A percentile compares a stretch with the other conserved stretches of the same genome.
phyloP scores from a whole-genome alignment of 2,329 filamentous ascomycete species.

The Ceratocystis huliohia region DNA sequence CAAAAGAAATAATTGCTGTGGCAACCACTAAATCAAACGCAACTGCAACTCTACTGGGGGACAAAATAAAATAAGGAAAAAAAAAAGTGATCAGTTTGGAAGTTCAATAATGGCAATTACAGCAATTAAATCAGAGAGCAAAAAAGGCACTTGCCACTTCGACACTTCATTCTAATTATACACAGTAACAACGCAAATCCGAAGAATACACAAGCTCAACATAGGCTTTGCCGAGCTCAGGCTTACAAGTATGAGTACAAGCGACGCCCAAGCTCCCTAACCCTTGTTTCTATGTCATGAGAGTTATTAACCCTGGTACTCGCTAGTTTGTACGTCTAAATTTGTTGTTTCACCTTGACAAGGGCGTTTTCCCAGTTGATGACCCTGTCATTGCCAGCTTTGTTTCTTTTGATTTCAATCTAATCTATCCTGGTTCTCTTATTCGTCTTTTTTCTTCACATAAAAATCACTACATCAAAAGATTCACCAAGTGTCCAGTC shows the following conservation, averaged over 20 bases:
- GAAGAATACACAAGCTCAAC: not conserved
- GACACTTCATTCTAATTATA: not conserved
- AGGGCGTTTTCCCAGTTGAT: not conserved
- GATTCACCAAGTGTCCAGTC: not conserved
- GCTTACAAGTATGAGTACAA: not conserved
- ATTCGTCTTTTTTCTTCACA: not conserved
- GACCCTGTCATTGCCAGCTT: not conserved
- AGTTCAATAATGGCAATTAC: not conserved
- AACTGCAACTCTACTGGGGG: too few species aligned
- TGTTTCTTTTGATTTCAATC: not conserved
- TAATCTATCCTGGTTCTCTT: not conserved
- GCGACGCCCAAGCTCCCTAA: not conserved
- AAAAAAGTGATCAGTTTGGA: not conserved
- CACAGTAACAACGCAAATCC: not conserved
- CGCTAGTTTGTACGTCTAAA: not conserved
- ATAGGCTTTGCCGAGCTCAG: not conserved
- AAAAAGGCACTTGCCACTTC: not conserved
- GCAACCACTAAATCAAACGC: not conserved
- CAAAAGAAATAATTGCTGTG: not conserved
- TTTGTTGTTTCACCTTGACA: conserved; percentile 4
- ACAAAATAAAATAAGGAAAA: not conserved
- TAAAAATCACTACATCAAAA: not conserved
- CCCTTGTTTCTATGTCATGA: not conserved
- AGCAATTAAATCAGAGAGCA: not conserved
- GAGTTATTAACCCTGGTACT: not conserved